Conservation (phyloP, 495 filamentous ascomycete species). For the Penicillium samsonianum region DNA sequence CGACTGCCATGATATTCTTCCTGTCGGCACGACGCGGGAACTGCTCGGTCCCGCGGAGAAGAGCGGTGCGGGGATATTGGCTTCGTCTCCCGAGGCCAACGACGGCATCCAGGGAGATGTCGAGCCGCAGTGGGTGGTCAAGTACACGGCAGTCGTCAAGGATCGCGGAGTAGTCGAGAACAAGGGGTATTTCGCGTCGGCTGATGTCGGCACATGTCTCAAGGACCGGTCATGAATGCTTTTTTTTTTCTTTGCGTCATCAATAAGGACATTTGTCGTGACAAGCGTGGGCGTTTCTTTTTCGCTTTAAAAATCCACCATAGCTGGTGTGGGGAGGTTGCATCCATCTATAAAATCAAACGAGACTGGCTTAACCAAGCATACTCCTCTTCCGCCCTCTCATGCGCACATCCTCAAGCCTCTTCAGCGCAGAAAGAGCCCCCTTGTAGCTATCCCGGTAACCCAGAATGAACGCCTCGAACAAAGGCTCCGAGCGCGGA, state of each 20-base stretch:
- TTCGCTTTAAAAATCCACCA: conserved; percentile 19
- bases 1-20: conserved; percentile 89
- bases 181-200: conserved; percentile 92
- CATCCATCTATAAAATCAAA: conserved; percentile 5
- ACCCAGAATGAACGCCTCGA: conserved; percentile 60
- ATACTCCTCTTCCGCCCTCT: conserved; percentile 97
- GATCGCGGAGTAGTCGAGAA: conserved; percentile 97
- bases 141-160: conserved; percentile 97
- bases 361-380: conserved; percentile 62
- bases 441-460: conserved; percentile 64
- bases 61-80: conserved; percentile 70
- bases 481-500: conserved; percentile 78
- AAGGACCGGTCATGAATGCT: conserved; percentile 25
- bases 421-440: conserved; percentile 63
- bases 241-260: conserved; percentile 5
- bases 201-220: conserved; percentile 59
- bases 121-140: conserved; percentile 89
- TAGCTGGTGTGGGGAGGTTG: conserved; percentile 6
- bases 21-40: conserved; percentile 78
- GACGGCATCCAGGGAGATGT: conserved; percentile 70
- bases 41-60: conserved; percentile 67
- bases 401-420: conserved; percentile 90
- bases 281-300: conserved; percentile 42
- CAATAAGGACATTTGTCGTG: conserved; percentile 9
- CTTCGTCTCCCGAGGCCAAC: conserved; percentile 45